Conservation (phyloP, 2,329 filamentous ascomycete genomes). For the Chrysoporthe austroafricana region DNA sequence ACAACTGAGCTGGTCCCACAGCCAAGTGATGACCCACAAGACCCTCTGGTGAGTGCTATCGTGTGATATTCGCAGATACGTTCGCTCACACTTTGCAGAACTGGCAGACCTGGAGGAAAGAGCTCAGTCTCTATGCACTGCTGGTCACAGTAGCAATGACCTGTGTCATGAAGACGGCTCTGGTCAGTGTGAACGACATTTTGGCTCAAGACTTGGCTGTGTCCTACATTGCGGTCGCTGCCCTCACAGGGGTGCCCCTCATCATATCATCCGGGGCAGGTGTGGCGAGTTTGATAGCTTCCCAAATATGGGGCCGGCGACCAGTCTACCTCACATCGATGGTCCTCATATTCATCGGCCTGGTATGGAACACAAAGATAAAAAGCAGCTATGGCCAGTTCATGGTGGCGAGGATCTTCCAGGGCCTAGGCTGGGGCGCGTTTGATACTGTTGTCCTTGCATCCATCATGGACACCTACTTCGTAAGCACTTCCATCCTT, state of each 20-base stretch:
- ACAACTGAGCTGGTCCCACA: constrained; percentile 56
- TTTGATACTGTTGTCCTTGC: constrained; percentile 58
- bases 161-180: constrained; percentile 58
- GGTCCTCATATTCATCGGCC: constrained; percentile 51
- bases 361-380: constrained; percentile 54
- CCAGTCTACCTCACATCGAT: constrained; percentile 55
- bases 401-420: constrained; percentile 57
- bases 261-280: constrained; percentile 54
- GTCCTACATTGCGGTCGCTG: constrained; percentile 52
- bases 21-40: constrained; percentile 57
- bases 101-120: constrained; percentile 59
- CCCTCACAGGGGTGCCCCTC: constrained; percentile 57
- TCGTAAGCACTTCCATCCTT: constrained; percentile 44
- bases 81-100: constrained; percentile 45
- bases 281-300: constrained; percentile 45
- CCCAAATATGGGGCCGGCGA: constrained; percentile 56
- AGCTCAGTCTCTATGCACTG: constrained; percentile 52
- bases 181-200: constrained; percentile 51
- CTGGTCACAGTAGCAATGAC: constrained; percentile 51
- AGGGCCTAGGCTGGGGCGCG: constrained; percentile 62
- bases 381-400: constrained; percentile 47
- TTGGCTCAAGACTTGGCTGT: constrained; percentile 48
- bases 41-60: constrained; percentile 53
- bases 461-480: constrained; percentile 61
- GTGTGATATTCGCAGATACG: background rate